Evolutionary conservation across 805 yeast genomes (phyloP), one percentile per base, ranked within the genome.

Genomic region (Zygoascus tannicola): DNA sequence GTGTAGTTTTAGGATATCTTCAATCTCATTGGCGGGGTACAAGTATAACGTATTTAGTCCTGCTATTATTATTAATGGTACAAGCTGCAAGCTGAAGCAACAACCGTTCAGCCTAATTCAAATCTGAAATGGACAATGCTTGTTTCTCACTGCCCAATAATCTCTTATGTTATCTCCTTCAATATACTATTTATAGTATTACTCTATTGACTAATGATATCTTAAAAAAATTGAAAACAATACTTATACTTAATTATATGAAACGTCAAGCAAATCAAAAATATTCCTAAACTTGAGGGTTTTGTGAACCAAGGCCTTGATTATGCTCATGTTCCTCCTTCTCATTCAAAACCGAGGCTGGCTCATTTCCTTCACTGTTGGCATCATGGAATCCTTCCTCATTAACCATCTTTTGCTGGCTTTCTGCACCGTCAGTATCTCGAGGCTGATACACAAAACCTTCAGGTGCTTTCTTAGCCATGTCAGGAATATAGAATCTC

Each of bases 401-500:
- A 26, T 12, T 26, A 12, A 8, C 12, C 7, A 26, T 7, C 30
- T 26, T 26, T 26, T 12, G 35, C 41, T 38, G 15, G 41, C 26
- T 14, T 38, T 38, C 33, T n/a, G 16, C 14, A 16, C 41, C 22
- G 22, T 38, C 35, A 38, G 12, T 15, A 33, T 38, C 41, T 21
- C 16, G 5, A 23, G 41, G 20, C 26, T 38, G 32, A 15, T 30
- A 16, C n/a, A 15, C 35, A 32, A 12, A 12, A 8, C 35, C 18
- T 16, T 32, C 7, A 32, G 22, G 38, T 5, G 14, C 61, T 35
- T 56, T 54, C 12, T 69, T 71, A 46, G 75, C 64, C 38, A 60
- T 63, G 59, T 81, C 88, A 15, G 92, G 90, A 62, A 84, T 77
- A 70, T 83, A 83, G 64, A 83, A 83, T 59, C 92, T 71, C 55